These are phyloP conservation scores for Suhomyces pyralidae DNA, from an alignment of 805 yeast genomes.

Conservation along the genomic window DNA sequence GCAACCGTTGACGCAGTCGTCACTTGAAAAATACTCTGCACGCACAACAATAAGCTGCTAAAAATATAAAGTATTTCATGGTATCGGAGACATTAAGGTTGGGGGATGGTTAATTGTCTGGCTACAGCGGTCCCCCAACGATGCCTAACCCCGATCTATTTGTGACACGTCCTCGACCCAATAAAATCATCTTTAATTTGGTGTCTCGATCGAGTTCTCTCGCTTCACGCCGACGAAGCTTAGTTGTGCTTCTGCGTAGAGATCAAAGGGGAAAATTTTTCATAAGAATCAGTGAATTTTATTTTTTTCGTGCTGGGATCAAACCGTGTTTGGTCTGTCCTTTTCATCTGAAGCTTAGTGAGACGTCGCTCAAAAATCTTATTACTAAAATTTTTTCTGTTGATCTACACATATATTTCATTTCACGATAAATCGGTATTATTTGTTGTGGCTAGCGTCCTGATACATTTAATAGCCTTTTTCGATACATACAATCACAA, in stretches of 20 bases:
- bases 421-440: neutral
- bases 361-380: neutral
- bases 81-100: neutral
- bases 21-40: neutral
- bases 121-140: neutral
- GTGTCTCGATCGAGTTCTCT: neutral
- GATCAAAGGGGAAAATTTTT: conserved; percentile 2
- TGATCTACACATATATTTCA: neutral
- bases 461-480: neutral
- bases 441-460: neutral
- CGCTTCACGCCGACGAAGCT: neutral
- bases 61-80: neutral
- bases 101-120: neutral
- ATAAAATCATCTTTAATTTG: neutral
- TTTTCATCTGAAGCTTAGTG: neutral
- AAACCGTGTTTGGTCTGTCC: conserved; percentile 1
- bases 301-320: neutral
- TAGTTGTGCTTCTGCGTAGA: conserved; percentile 1
- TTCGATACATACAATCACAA: neutral
- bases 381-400: neutral
- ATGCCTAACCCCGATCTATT: neutral
- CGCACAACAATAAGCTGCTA: neutral
- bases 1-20: neutral
- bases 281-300: neutral
- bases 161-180: neutral